These are phyloP conservation scores for Neonectria faginata DNA, from an alignment of 2,329 filamentous ascomycete genomes.

Conservation along the genomic window DNA sequence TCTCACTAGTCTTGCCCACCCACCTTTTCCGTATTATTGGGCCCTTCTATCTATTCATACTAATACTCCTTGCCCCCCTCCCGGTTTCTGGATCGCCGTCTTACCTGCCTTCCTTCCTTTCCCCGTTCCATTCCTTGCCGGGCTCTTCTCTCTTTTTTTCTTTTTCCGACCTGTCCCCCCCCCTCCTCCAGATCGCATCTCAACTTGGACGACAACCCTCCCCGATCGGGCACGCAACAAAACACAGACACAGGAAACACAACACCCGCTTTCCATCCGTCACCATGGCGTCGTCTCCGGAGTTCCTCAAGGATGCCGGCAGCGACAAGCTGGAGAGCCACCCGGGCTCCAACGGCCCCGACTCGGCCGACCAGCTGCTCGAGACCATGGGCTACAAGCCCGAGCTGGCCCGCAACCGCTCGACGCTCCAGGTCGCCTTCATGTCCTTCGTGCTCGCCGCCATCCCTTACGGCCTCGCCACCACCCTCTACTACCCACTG, in stretches of 20 bases:
- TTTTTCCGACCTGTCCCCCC: slow-evolving; percentile 13
- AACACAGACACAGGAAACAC: neutral
- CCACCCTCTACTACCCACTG: slow-evolving; percentile 75
- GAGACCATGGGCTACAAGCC: slow-evolving; percentile 74
- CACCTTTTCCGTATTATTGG: slow-evolving; percentile 6
- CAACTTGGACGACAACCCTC: neutral
- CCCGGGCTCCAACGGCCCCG: slow-evolving; percentile 37
- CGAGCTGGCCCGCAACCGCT: slow-evolving; percentile 73
- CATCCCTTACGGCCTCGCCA: slow-evolving; percentile 79
- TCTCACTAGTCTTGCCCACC: neutral
- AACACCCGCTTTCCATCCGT: slow-evolving; percentile 1
- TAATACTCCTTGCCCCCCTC: slow-evolving; percentile 12
- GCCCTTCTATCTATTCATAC: slow-evolving; percentile 9
- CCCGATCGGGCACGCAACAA: neutral
- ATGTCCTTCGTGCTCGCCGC: slow-evolving; percentile 82
- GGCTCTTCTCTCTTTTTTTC: slow-evolving; percentile 26
- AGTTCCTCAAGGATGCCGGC: slow-evolving; percentile 41
- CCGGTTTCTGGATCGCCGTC: slow-evolving; percentile 15
- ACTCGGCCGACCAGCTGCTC: slow-evolving; percentile 71
- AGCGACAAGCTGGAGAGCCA: slow-evolving; percentile 46
- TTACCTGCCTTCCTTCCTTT: neutral
- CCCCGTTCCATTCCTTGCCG: slow-evolving; percentile 6
- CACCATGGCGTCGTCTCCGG: slow-evolving; percentile 32
- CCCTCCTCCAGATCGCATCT: neutral
- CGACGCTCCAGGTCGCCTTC: slow-evolving; percentile 77